Evolutionary conservation across 2,329 filamentous ascomycete species (phyloP).

Genomic region (Grosmannia penicillata): DNA sequence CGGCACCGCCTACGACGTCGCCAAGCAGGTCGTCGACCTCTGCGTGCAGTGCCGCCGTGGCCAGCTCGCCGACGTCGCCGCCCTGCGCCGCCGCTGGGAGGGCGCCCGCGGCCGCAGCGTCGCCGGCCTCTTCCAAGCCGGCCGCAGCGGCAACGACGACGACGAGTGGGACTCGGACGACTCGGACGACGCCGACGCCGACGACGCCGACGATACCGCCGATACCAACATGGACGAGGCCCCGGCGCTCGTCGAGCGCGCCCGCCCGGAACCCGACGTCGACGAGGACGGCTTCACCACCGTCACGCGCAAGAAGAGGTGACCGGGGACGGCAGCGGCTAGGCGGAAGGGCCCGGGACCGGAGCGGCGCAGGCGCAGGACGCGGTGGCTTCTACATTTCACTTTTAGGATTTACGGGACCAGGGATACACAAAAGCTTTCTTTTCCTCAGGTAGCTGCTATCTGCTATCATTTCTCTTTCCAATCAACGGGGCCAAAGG

Average conservation of each 20-base stretch:
- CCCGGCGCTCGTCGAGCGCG: no score
- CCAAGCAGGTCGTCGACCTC: conserved; percentile 55
- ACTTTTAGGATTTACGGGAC: no score
- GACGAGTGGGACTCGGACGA: conserved; percentile 45
- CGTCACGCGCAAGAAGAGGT: conserved; percentile 55
- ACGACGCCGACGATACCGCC: conserved; percentile 39
- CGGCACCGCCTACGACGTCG: conserved; percentile 63
- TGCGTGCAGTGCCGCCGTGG: conserved; percentile 49
- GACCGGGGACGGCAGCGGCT: background rate
- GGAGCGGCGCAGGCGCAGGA: no score
- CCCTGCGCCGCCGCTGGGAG: conserved; percentile 47
- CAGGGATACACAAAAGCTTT: no score
- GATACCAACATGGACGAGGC: conserved; percentile 39
- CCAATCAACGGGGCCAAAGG: no score
- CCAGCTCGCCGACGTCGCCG: conserved; percentile 48
- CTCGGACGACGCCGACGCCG: conserved; percentile 35
- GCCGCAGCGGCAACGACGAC: conserved; percentile 40
- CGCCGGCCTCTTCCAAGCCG: conserved; percentile 37
- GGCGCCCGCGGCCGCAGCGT: conserved; percentile 45
- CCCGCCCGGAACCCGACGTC: no score
- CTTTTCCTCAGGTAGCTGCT: no score
- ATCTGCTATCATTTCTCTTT: no score
- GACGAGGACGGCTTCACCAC: conserved; percentile 74
- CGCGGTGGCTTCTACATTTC: no score
- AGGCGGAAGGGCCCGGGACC: no score